Evolutionary conservation across 169 alveolate genomes (phyloP), one percentile per base, ranked within the genome.

Genomic region (Eimeria maxima): DNA sequence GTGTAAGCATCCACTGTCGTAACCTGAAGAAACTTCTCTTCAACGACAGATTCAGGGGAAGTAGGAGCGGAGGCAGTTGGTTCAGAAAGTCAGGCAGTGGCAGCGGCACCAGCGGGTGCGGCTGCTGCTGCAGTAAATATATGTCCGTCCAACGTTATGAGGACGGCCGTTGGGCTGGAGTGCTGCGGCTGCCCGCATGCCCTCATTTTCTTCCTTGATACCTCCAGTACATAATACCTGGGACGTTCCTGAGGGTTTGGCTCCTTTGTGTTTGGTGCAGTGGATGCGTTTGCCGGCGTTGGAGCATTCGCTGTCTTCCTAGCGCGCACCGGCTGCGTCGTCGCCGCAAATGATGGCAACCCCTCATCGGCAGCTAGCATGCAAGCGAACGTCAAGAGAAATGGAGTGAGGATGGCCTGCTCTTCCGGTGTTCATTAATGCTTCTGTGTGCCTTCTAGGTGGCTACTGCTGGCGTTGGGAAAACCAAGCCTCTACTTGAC

Each of bases 201-300:
- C 24, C n/a, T 22, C 3, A 7, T 5, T 69, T 69, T 11, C 14
- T n/a, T 2, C 20, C 80, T 1, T 2, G 24, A 13, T 67, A 5
- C 44, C 76, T n/a, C 45, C 44, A 13, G 33, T 22, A n/a, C 0
- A 20, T 27, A 27, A 0, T 44, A 67, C 45, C 20, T 27, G 20
- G 42, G 76, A 27, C 20, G 3, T 67, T 14, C 27, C 16, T 14
- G 27, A 27, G 10, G 18, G 45, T 44, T 13, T 1, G 10, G 80
- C n/a, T 5, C 18, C 16, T 33, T 7, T 55, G 94, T 44, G n/a
- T 86, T 24, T 55, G 78, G 44, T 63, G 53, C 63, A 92, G 97
- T 97, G 87, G 99, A 98, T 71, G 97, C 98, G 67, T 98, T 98
- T 95, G 98, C 98, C 14, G 99, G 99, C 1, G 99, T 97, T 5